phyloP scores from a whole-genome alignment of 2,329 filamentous ascomycete genomes.

The Penicillium sp. region DNA sequence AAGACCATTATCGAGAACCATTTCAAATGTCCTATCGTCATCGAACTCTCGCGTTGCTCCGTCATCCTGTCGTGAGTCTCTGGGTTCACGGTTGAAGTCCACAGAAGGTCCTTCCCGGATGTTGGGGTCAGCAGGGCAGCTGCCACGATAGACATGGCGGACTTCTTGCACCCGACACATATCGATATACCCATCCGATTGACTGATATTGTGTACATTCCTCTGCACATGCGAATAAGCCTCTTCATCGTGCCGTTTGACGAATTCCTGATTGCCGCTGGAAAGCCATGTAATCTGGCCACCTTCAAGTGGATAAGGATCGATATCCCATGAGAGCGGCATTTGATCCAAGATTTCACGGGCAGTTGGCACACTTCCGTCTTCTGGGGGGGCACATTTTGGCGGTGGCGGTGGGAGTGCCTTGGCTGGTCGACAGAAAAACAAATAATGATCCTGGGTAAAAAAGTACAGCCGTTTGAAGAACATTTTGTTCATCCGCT shows the following conservation, averaged over 20 bases:
- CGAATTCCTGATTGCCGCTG: slow-evolving; percentile 46
- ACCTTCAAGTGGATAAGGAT: slow-evolving; percentile 59
- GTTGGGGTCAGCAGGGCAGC: slow-evolving; percentile 53
- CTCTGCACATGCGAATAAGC: slow-evolving; percentile 60
- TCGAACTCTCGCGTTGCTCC: slow-evolving; percentile 55
- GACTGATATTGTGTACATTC: slow-evolving; percentile 57
- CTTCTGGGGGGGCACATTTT: slow-evolving; percentile 47
- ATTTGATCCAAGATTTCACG: slow-evolving; percentile 56
- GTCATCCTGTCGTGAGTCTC: slow-evolving; percentile 52
- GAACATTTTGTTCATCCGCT: slow-evolving; percentile 60
- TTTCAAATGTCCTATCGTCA: slow-evolving; percentile 60
- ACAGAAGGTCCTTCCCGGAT: slow-evolving; percentile 56
- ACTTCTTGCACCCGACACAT: slow-evolving; percentile 58
- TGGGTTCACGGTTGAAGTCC: slow-evolving; percentile 54
- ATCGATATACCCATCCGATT: slow-evolving; percentile 65
- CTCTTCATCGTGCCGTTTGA: slow-evolving; percentile 56
- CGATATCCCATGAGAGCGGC: slow-evolving; percentile 62
- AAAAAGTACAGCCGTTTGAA: slow-evolving; percentile 67
- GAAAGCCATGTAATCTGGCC: slow-evolving; percentile 58
- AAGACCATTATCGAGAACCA: slow-evolving; percentile 61
- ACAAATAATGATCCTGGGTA: slow-evolving; percentile 62
- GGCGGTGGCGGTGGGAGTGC: slow-evolving; percentile 61
- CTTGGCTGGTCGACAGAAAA: slow-evolving; percentile 62
- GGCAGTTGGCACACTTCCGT: slow-evolving; percentile 53
- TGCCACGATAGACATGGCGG: slow-evolving; percentile 55